Evolutionary conservation across 805 yeast species (phyloP).

Genomic region (Limtongia smithiae): DNA sequence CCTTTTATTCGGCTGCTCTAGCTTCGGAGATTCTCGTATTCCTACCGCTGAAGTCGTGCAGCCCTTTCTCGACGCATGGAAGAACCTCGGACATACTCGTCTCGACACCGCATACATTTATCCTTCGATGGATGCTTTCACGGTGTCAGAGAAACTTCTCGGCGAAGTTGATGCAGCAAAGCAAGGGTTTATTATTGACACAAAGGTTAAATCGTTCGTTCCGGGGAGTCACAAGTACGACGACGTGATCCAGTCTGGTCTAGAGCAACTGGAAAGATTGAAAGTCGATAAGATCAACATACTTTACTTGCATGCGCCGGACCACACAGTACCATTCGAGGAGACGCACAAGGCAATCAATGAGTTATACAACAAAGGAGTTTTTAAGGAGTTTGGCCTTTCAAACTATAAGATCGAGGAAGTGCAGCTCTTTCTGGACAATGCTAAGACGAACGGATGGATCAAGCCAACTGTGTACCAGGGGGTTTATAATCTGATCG

Average conservation of each 20-base stretch:
- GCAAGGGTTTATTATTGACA: conserved; percentile 20
- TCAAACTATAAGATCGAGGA: conserved; percentile 31
- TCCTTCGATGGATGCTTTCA: background rate
- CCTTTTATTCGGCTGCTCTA: too few relatives aligned
- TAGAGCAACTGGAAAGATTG: conserved; percentile 21
- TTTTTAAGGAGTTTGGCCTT: conserved; percentile 30
- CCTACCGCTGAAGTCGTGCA: too few relatives aligned
- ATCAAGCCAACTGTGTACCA: conserved; percentile 32
- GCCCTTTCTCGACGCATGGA: conserved; percentile 1
- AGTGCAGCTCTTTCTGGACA: conserved; percentile 28
- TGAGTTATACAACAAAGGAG: conserved; percentile 30
- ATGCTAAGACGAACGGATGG: conserved; percentile 22
- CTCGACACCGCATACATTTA: conserved; percentile 30
- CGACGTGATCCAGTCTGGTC: conserved; percentile 21
- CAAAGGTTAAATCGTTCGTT: conserved; percentile 28
- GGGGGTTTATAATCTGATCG: conserved; percentile 32
- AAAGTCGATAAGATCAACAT: conserved; percentile 18
- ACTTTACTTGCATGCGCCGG: conserved; percentile 31
- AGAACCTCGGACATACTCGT: conserved; percentile 23
- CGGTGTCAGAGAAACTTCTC: conserved; percentile 25
- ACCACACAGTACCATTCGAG: conserved; percentile 27
- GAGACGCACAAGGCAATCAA: conserved; percentile 30
- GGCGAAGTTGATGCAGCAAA: conserved; percentile 18
- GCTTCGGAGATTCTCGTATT: too few relatives aligned
- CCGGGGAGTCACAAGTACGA: conserved; percentile 17